Evolutionary conservation across 1,139 yeast genomes (phyloP).

Genomic region (Yamadazyma sp.): DNA sequence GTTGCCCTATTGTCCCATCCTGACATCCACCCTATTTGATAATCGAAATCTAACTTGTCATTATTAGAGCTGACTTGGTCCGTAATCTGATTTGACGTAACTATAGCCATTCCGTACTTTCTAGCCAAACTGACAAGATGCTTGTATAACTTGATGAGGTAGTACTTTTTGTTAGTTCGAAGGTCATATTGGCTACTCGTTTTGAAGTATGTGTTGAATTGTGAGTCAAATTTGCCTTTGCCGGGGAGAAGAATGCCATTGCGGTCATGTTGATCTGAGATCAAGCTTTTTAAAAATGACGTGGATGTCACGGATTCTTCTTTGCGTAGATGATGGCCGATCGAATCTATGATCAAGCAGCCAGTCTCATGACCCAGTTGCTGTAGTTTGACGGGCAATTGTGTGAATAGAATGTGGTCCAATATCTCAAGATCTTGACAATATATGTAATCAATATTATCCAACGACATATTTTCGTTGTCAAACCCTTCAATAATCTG

Average conservation of each 20-base stretch:
- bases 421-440: conserved; percentile 71
- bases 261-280: conserved; percentile 24
- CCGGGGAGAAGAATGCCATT: conserved; percentile 15
- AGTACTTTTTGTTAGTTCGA: conserved; percentile 38
- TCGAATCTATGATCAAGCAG: conserved; percentile 73
- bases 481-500: conserved; percentile 22
- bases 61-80: conserved; percentile 38
- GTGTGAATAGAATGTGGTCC: conserved; percentile 71
- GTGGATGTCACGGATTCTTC: conserved; percentile 48
- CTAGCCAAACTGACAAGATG: conserved; percentile 53
- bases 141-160: conserved; percentile 45
- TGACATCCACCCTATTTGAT: conserved; percentile 68
- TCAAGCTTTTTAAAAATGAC: conserved; percentile 23
- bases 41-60: conserved; percentile 54
- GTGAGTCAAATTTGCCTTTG: conserved; percentile 27
- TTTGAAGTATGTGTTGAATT: conserved; percentile 27
- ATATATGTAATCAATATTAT: conserved; percentile 58
- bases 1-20: conserved; percentile 67
- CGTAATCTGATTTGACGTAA: conserved; percentile 80
- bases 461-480: conserved; percentile 37
- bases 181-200: conserved; percentile 28
- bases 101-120: conserved; percentile 55
- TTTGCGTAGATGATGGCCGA: conserved; percentile 81
- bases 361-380: conserved; percentile 35
- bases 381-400: conserved; percentile 59